Evolutionary conservation across 257 asterid species (phyloP).

Genomic region (Jaltomata sinuosa): DNA sequence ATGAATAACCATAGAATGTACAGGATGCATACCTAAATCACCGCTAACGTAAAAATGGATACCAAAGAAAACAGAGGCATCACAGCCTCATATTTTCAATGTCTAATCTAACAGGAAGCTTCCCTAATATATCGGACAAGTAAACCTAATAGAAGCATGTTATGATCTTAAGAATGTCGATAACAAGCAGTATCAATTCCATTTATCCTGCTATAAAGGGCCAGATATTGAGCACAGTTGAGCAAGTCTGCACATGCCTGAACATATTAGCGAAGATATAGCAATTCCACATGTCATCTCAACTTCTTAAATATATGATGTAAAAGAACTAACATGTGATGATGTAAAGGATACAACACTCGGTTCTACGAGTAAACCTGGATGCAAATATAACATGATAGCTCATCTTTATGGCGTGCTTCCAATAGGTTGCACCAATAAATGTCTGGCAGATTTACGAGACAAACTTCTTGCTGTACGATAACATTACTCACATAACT

Average conservation of each 20-base stretch:
- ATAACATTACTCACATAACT: background rate
- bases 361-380: background rate
- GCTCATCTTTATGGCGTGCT: background rate
- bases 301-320: background rate
- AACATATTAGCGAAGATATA: background rate
- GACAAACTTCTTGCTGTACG: background rate
- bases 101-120: background rate
- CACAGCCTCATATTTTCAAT: background rate
- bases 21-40: background rate
- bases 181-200: background rate
- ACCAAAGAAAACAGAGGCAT: background rate
- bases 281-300: background rate
- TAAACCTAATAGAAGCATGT: background rate
- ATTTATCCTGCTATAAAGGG: background rate
- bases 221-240: background rate
- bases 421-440: background rate
- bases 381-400: background rate
- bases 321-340: background rate
- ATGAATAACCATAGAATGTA: background rate
- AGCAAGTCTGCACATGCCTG: background rate
- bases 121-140: background rate
- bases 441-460: background rate
- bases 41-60: background rate
- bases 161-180: background rate
- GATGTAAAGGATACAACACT: background rate